Base-by-base conservation (phyloP, 2,329 filamentous ascomycete genomes). In the Calonectria hawksworthii region DNA sequence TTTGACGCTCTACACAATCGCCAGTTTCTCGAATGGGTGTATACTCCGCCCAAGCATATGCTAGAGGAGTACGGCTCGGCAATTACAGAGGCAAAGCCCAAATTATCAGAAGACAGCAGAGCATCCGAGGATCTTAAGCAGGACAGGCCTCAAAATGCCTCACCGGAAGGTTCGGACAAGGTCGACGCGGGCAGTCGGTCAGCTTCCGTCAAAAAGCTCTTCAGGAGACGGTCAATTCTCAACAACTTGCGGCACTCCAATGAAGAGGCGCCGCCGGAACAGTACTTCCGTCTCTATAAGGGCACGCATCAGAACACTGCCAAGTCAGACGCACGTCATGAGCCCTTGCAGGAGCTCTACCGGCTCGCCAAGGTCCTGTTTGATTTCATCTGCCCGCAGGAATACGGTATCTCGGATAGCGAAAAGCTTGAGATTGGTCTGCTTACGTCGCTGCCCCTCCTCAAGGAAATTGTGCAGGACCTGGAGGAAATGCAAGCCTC, bases 361-460 rank as follows among this genome's bases (percentile, higher is more conserved):
- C 95, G 95, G 80, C 89, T 98, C 61, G 95, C 95, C 72, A 99
- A 99, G 86, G 93, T 99, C 16, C 88, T 99, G 18, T 99, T 99
- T 82, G 97, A 99, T 85, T 99, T 98, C 84, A 98, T 99, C 81
- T 98, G 97, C 70, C 97, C 97, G 1, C 97, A 99, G 82, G 97
- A 99, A 85, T 99, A 99, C 82, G 97, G 97, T 69, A 99, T 99
- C 78, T 95, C 94, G 5, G 94, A 98, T 82, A 94, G 93, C 74
- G 97, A 99, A 86, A 99, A 99, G 88, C 91, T 99, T n/a, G 97
- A 99, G 84, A 99, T 99, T 84, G 97, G 97, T 2, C 91, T 99
- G 1, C 88, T 99, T 79, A 99, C 97, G 0, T 98, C 96, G 16
- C 88, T 99, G 61, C 98, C 97, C 3, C 89, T 99, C 21, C 91